Conservation (phyloP, 208 protist genomes). For the Trypanosoma mega region DNA sequence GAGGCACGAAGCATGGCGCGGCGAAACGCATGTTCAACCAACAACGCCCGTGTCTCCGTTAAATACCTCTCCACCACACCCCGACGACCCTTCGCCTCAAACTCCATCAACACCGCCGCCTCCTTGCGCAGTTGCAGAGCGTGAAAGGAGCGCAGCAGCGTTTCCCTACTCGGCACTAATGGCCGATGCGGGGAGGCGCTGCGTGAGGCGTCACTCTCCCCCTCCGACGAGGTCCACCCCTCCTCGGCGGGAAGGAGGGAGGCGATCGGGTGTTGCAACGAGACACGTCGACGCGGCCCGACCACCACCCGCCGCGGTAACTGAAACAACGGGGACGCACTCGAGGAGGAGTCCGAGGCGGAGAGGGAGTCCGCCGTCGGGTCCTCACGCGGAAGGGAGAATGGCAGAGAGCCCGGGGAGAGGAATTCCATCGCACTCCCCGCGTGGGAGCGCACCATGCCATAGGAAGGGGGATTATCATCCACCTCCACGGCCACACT, state of each 20-base stretch:
- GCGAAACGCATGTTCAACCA: slow-evolving; percentile 13
- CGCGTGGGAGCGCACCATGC: not conserved
- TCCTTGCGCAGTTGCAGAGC: slow-evolving; percentile 14
- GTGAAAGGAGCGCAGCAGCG: slow-evolving; percentile 19
- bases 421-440: not conserved
- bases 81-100: slow-evolving; percentile 23
- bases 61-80: slow-evolving; percentile 18
- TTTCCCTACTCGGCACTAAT: not conserved
- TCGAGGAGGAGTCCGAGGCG: slow-evolving; percentile 3
- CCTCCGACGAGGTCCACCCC: slow-evolving; percentile 5
- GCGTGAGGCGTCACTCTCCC: too few relatives aligned
- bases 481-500: not conserved
- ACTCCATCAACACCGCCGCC: slow-evolving; percentile 18
- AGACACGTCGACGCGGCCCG: not conserved
- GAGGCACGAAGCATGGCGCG: not conserved
- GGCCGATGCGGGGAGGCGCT: not conserved
- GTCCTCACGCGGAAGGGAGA: slow-evolving; percentile 17
- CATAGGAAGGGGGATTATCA: not conserved
- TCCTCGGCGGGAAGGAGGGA: not conserved
- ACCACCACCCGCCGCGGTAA: not conserved
- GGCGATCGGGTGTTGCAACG: not conserved
- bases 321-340: not conserved
- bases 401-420: slow-evolving; percentile 11
- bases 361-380: slow-evolving; percentile 1
- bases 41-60: slow-evolving; percentile 1